Base-by-base conservation (phyloP, 805 yeast species). In the Aciculoconidium aculeatum region DNA sequence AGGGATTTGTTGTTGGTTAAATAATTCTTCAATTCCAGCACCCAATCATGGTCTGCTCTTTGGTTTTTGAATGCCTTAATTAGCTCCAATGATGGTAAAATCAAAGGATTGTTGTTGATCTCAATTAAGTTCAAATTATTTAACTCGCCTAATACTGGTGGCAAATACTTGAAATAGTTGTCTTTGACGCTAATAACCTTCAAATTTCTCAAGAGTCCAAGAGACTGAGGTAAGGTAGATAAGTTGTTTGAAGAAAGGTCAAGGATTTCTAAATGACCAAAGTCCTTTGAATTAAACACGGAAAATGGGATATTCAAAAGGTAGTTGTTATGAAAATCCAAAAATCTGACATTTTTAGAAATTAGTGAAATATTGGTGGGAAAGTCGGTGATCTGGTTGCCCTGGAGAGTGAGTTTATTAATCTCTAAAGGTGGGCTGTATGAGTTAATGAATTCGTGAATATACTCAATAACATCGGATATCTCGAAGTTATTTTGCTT, bases 311-410 rank as follows among this genome's bases (percentile, higher is more conserved):
- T 65, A 25, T 55, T 61, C 3, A 60, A 40, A 29, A 84, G 63
- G 25, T 56, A 48, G 49, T 84, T 84, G 35, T 65, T 61, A 47
- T 82, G 81, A 25, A 84, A 53, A 49, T 83, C 90, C 33, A 84
- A 54, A 38, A 76, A 79, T 31, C 72, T 61, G 30, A 82, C 53
- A 24, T 61, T 54, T 9, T 23, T 30, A n/a, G 62, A 41, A 34
- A 80, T 43, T 6, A 56, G 49, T 5, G 52, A 37, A 44, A 80
- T 65, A 27, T 58, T 62, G 2, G 51, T 44, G 0, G 86, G 83
- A 10, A 80, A 49, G 3, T 51, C 47, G 0, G 53, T 39, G 9
- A 80, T 46, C 16, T 54, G 49, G 47, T 80, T 80, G 30, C 62
- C 63, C 31, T 76, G 72, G 12, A 80, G 45, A 2, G 77, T 69